Percentiles rank a stretch among this genome's conserved stretches.
Conservation (phyloP, 495 filamentous ascomycete species). For the Aspergillus homomorphus region DNA sequence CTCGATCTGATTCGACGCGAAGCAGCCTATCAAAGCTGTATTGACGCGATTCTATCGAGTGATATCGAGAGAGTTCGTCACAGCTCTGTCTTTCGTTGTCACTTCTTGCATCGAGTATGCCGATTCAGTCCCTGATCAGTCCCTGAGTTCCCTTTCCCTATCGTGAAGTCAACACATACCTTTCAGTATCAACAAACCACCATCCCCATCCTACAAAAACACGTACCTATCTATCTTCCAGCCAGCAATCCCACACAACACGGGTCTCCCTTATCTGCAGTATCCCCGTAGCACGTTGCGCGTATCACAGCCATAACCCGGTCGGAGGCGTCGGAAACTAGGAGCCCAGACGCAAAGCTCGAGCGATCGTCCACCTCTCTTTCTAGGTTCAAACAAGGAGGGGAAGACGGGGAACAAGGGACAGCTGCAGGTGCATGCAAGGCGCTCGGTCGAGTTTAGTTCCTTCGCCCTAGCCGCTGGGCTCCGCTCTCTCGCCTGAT, state of each 20-base stretch:
- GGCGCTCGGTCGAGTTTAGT: too few species aligned
- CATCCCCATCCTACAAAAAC: not conserved
- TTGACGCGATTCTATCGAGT: too few species aligned
- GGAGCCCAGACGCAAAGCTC: not conserved
- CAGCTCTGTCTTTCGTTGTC: too few species aligned
- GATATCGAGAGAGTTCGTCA: too few species aligned
- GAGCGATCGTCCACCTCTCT: not conserved
- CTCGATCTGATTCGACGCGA: not conserved
- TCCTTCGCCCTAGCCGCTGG: not conserved
- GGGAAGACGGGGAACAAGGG: too few species aligned
- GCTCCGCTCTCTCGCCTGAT: not conserved
- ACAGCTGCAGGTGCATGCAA: not conserved
- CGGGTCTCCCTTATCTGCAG: not conserved
- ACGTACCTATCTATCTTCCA: not conserved
- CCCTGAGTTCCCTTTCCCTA: too few species aligned
- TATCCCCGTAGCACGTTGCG: not conserved
- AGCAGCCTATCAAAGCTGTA: too few species aligned
- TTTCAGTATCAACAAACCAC: too few species aligned
- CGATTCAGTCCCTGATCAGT: too few species aligned
- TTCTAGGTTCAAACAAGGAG: not conserved
- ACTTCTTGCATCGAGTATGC: too few species aligned
- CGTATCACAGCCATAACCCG: not conserved
- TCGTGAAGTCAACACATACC: too few species aligned
- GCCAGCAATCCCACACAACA: not conserved
- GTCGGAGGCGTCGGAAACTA: not conserved